Percentiles rank a stretch among this genome's conserved stretches.
Conservation (phyloP, 2,329 filamentous ascomycete species). For the Colletotrichum brevisporum region DNA sequence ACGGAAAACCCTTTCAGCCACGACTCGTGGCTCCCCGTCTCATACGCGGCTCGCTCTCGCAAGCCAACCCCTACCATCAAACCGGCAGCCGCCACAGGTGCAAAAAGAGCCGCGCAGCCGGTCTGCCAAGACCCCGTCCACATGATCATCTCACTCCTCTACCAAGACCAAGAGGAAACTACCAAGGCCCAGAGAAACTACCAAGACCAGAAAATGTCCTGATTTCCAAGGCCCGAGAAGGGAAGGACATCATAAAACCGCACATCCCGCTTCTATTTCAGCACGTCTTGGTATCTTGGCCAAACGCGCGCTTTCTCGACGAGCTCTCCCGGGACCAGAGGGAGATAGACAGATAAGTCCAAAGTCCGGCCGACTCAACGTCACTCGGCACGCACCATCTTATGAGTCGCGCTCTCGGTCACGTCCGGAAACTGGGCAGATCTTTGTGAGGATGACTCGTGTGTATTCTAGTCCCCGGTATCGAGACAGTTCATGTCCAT, state of each 20-base stretch:
- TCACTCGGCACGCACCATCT: neutral
- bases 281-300: slow-evolving; percentile 20
- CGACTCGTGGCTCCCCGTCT: neutral
- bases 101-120: slow-evolving; percentile 13
- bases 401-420: neutral
- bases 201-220: slow-evolving; percentile 1
- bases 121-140: slow-evolving; percentile 5
- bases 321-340: neutral
- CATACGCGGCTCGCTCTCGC: no score
- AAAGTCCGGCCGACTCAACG: neutral
- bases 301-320: neutral
- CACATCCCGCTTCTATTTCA: slow-evolving; percentile 22
- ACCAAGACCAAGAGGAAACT: neutral
- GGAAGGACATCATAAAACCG: neutral
- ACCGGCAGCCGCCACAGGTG: neutral
- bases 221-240: neutral
- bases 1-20: neutral
- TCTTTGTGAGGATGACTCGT: neutral
- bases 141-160: neutral
- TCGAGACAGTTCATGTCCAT: neutral
- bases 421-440: neutral
- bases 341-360: no score
- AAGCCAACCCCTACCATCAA: neutral
- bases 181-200: neutral
- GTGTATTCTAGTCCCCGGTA: neutral